Base-by-base conservation (phyloP, 495 filamentous ascomycete genomes). In the Xylaria acuta region DNA sequence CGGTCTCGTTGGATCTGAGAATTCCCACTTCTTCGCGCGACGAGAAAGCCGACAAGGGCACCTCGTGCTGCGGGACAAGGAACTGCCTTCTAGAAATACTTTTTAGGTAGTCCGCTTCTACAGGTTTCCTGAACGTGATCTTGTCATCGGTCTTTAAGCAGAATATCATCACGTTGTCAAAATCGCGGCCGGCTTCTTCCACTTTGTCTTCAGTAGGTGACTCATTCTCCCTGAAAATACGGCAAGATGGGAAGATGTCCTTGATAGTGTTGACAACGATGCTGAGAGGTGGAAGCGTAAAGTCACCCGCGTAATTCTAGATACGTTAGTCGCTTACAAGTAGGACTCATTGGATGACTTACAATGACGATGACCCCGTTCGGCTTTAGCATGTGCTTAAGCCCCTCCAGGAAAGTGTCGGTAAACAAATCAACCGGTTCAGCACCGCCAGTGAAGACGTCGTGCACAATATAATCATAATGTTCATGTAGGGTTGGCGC, bases 401-500 rank as follows among this genome's bases (percentile, higher is more conserved):
- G 82, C 36, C 89, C 88, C 41, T 83, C 75, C 16, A 99, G 80
- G 75, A 99, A 97, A 74, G 96, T 92, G 3, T 89, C 73, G 0
- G 96, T 98, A 81, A 99, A 98, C 2, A 99, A 87, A 25, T 90
- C 84, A 20, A 94, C 87, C 2, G 96, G 96, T 77, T 98, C 96
- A 3, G 94, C 94, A 68, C 95, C 96, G 20, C 96, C 96, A 0
- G 96, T 99, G 83, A 99, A 99, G n/a, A 99, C 96, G 75, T 99
- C 96, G 75, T 99, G 96, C 72, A 99, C 85, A 77, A 99, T 94
- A 84, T 97, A 98, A 80, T 97, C 91, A 77, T 91, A 98, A 20
- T 86, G 79, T 41, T 82, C 77, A 3, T 78, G 72, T 1, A 83
- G 70, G 8, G 74, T 69, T 20, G 76, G 73, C 12, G 84, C 81